Evolutionary conservation across 2,329 filamentous ascomycete genomes (phyloP), one percentile per base, ranked within the genome.

Genomic region (Cytospora leucostoma): DNA sequence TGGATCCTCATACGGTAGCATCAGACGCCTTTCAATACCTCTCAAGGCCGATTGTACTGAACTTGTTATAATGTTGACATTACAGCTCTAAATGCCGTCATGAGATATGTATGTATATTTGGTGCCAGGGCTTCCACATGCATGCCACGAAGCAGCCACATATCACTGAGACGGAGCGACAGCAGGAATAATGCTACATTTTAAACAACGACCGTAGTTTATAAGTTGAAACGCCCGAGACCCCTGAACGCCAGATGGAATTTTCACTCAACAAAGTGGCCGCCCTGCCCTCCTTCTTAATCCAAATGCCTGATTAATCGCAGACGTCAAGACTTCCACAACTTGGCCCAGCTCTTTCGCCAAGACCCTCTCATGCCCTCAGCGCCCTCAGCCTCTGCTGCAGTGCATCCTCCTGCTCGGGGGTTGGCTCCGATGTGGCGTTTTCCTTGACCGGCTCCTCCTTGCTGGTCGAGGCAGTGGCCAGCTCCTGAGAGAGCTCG

Each of bases 341-440:
- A 19, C 37, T 5, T 37, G 49, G 49, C 35, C 34, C 17, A 19
- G 32, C 37, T 38, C 11, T 34, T 34, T 55, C 15, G 15, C 62
- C 63, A 34, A 51, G 27, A 11, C 61, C 63, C 40, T 56, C 65
- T 68, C 75, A 85, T 51, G 84, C 84, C 52, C 84, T 74, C 67
- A 87, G 73, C 17, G 84, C 84, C 62, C 84, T 77, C 69, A 87
- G 74, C 56, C 84, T 75, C 78, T 87, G 83, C 76, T 86, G 83
- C 68, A 94, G 79, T 34, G 87, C 88, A 72, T 94, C 90, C 75
- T 94, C 91, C 74, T 92, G 88, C 73, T 93, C 89, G 64, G 91
- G 86, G 2, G 88, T 90, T 2, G 89, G 89, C 67, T 90, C 89
- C 64, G 81, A 82, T 19, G 83, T 79, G 0, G 84, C 79, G 15